Percentiles rank a stretch among this genome's conserved stretches.
phyloP scores from a whole-genome alignment of 352 stramenopile genomes.

The Halophytophthora polymorphica region DNA sequence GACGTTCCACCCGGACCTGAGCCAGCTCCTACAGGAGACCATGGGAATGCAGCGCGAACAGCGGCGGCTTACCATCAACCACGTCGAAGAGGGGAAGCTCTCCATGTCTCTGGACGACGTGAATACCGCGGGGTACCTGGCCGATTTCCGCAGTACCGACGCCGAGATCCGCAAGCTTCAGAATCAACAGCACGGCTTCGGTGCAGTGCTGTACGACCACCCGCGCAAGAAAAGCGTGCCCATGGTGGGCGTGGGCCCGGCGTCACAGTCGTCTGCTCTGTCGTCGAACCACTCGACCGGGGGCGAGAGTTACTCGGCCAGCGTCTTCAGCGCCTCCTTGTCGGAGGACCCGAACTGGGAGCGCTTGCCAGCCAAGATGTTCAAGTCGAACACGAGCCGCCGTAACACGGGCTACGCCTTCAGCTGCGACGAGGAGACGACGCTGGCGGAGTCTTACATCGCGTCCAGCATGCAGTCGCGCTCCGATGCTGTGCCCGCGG shows the following conservation, averaged over 20 bases:
- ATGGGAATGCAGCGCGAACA: constrained; percentile 33
- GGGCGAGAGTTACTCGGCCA: constrained; percentile 57
- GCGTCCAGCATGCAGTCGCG: constrained; percentile 72
- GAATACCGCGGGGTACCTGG: constrained; percentile 39
- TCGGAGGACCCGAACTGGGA: constrained; percentile 44
- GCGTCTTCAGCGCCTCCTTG: constrained; percentile 66
- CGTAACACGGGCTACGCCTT: constrained; percentile 59
- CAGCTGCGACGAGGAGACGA: constrained; percentile 78
- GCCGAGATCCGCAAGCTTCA: constrained; percentile 35
- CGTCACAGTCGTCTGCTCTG: constrained; percentile 26
- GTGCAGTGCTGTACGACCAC: constrained; percentile 22
- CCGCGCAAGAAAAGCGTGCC: constrained; percentile 20
- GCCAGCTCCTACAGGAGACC: constrained; percentile 69
- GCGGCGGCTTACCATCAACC: constrained; percentile 65
- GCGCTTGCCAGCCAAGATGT: constrained; percentile 32
- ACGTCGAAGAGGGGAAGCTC: constrained; percentile 70
- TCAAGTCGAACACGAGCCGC: constrained; percentile 29
- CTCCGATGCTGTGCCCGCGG: constrained; percentile 59
- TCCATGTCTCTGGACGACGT: constrained; percentile 81
- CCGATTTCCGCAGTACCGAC: constrained; percentile 50
- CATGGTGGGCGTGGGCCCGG: constrained; percentile 6
- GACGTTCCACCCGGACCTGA: constrained; percentile 65
- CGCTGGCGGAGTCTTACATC: constrained; percentile 79
- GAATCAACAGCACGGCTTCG: constrained; percentile 18
- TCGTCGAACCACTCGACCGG: constrained; percentile 2